phyloP scores from a whole-genome alignment of 306 rosid species.

The Hippophae gyantsensis region DNA sequence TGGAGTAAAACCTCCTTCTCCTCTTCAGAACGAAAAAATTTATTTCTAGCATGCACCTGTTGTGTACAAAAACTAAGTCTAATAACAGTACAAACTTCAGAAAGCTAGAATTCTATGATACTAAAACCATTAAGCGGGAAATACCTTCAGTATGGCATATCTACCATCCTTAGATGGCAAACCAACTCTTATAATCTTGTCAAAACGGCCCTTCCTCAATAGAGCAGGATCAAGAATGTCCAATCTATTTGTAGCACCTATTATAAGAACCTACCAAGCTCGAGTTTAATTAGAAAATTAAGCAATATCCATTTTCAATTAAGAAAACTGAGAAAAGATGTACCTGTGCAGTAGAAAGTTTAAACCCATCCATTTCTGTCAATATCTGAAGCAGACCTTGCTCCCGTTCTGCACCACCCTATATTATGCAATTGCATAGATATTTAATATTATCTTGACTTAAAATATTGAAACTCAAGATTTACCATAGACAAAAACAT shows the following conservation, averaged over 20 bases:
- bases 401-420: constrained; percentile 98
- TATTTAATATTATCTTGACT: neutral
- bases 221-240: constrained; percentile 97
- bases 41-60: constrained; percentile 97
- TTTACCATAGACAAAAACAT: neutral
- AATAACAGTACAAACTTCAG: constrained; percentile 1
- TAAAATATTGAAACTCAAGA: constrained; percentile 3
- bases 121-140: constrained; percentile 13
- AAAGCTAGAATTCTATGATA: constrained; percentile 3
- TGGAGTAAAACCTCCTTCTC: constrained; percentile 60
- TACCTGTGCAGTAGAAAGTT: constrained; percentile 86
- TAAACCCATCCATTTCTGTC: constrained; percentile 97
- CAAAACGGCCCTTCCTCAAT: constrained; percentile 96
- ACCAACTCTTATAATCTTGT: constrained; percentile 96
- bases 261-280: constrained; percentile 73
- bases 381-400: constrained; percentile 95
- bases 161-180: constrained; percentile 95
- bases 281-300: constrained; percentile 27
- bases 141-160: constrained; percentile 84
- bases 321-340: constrained; percentile 16
- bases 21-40: constrained; percentile 71
- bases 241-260: constrained; percentile 96
- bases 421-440: constrained; percentile 20
- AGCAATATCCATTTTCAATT: neutral
- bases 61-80: constrained; percentile 17